These are phyloP conservation scores for Annulohypoxylon nitens DNA, from an alignment of 495 filamentous ascomycete species.

Conservation along the genomic window DNA sequence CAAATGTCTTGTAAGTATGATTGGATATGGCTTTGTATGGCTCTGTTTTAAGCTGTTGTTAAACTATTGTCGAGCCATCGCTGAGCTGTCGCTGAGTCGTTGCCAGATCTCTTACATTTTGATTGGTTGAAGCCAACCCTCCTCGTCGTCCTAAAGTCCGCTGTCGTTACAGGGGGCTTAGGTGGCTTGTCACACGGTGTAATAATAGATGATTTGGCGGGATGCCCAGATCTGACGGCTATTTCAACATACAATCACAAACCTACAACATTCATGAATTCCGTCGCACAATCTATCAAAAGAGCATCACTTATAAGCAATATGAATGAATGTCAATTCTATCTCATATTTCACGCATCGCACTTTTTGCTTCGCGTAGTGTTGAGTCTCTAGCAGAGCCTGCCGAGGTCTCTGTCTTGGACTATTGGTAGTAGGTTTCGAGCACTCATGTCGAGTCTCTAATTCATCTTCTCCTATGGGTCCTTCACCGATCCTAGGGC, in stretches of 20 bases:
- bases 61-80: no score
- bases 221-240: neutral
- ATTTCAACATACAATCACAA: neutral
- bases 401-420: neutral
- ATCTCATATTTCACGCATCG: neutral
- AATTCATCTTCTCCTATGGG: neutral
- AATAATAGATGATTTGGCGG: no score
- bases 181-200: no score
- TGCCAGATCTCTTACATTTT: no score
- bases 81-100: no score
- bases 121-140: no score
- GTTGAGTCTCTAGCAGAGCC: neutral
- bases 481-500: neutral
- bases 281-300: neutral
- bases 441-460: constrained; percentile 32
- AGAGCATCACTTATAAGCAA: neutral
- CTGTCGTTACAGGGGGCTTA: no score
- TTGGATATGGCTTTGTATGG: no score
- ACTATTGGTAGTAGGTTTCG: neutral
- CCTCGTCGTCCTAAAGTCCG: no score
- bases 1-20: no score
- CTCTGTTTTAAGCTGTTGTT: no score
- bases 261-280: neutral
- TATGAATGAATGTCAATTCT: neutral
- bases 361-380: neutral